These are phyloP conservation scores for Pseudopyrenochaeta lycopersici DNA, from an alignment of 2,329 filamentous ascomycete genomes.

Conservation along the genomic window DNA sequence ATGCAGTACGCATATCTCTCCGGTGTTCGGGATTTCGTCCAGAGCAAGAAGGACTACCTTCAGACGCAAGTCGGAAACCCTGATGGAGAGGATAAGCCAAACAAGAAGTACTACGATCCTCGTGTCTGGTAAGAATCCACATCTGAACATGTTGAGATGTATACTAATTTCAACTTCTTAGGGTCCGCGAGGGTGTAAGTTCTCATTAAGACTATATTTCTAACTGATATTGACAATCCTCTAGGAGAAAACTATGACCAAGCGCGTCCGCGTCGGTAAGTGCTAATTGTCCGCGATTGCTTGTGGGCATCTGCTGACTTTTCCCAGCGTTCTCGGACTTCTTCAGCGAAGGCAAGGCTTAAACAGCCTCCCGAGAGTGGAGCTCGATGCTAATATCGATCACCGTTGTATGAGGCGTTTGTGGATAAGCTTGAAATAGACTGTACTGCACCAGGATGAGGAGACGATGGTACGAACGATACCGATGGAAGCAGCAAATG, in stretches of 20 bases:
- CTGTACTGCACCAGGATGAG: constrained; percentile 11
- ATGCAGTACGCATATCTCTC: constrained; percentile 88
- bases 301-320: no score
- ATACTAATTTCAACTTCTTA: constrained; percentile 70
- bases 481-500: constrained; percentile 14
- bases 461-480: constrained; percentile 1
- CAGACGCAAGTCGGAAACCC: constrained; percentile 89
- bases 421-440: constrained; percentile 14
- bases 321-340: constrained; percentile 65
- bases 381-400: not conserved
- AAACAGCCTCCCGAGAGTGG: constrained; percentile 40
- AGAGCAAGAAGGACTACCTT: constrained; percentile 91
- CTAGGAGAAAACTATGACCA: constrained; percentile 82
- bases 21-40: constrained; percentile 93
- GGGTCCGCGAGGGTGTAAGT: constrained; percentile 84
- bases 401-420: constrained; percentile 24
- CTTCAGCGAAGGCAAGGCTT: constrained; percentile 82
- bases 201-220: no score
- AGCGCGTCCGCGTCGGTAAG: constrained; percentile 55
- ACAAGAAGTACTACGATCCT: constrained; percentile 76
- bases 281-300: no score
- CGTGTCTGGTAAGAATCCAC: not conserved
- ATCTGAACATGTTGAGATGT: not conserved
- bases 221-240: no score
- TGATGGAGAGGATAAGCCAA: constrained; percentile 95